phyloP scores from a whole-genome alignment of 2,329 filamentous ascomycete genomes.

The Ascochyta lentis region DNA sequence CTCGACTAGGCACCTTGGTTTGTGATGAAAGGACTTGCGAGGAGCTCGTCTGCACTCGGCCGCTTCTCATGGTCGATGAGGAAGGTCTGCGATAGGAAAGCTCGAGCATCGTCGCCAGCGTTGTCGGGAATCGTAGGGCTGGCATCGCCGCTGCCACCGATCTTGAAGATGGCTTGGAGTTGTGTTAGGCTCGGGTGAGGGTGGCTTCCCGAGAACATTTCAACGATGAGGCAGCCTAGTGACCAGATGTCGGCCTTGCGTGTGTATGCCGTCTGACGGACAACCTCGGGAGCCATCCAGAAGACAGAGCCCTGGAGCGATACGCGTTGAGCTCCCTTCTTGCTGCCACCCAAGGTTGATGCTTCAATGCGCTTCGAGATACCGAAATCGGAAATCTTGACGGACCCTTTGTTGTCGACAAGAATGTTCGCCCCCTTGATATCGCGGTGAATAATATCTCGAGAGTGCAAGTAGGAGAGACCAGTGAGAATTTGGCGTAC shows the following conservation, averaged over 20 bases:
- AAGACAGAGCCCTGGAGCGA: slow-evolving; percentile 97
- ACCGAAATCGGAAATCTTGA: slow-evolving; percentile 99
- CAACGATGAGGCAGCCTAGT: slow-evolving; percentile 92
- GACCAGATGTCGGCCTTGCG: slow-evolving; percentile 99
- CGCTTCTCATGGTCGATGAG: slow-evolving; percentile 93
- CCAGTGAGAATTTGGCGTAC: slow-evolving; percentile 94
- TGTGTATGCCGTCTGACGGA: slow-evolving; percentile 96
- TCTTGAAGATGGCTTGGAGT: slow-evolving; percentile 98
- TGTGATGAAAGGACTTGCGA: slow-evolving; percentile 81
- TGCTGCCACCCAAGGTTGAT: slow-evolving; percentile 67
- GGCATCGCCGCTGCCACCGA: slow-evolving; percentile 81
- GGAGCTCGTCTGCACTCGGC: slow-evolving; percentile 88
- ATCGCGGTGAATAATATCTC: slow-evolving; percentile 96
- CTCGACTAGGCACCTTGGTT: slow-evolving; percentile 59
- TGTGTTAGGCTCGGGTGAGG: slow-evolving; percentile 98
- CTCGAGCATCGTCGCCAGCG: slow-evolving; percentile 81
- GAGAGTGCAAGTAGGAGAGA: slow-evolving; percentile 89
- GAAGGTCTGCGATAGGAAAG: slow-evolving; percentile 88
- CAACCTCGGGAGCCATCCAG: slow-evolving; percentile 99
- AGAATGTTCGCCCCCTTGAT: slow-evolving; percentile 99
- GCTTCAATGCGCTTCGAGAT: slow-evolving; percentile 98
- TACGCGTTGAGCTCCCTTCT: slow-evolving; percentile 56
- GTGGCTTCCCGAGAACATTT: slow-evolving; percentile 98
- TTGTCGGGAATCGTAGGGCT: slow-evolving; percentile 87
- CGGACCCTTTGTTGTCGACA: slow-evolving; percentile 97